These are phyloP conservation scores for Encephalitozoon intestinalis DNA, from an alignment of 371 early-diverging fungal species.

Conservation along the genomic window DNA sequence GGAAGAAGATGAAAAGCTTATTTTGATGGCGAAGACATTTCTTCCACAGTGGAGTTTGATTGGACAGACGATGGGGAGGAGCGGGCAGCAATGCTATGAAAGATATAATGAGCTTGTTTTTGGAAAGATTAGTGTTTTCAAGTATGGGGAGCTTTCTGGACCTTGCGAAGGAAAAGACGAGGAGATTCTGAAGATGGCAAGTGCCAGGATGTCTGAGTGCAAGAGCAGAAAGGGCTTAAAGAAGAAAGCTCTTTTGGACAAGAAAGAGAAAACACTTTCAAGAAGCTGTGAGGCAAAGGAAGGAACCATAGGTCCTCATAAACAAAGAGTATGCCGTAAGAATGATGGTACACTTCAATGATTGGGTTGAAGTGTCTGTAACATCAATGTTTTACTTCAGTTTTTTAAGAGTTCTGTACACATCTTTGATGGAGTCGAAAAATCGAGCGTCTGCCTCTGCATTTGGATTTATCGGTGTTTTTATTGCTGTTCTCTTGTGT, in stretches of 20 bases:
- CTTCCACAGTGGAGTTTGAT: constrained; percentile 30
- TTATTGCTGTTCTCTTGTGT: neutral
- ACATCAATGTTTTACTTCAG: neutral
- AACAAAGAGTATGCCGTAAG: no score
- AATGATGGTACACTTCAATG: no score
- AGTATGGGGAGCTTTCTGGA: constrained; percentile 15
- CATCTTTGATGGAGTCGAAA: neutral
- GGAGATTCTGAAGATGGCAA: neutral
- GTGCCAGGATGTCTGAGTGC: neutral
- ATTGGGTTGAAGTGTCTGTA: no score
- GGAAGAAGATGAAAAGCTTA: constrained; percentile 3
- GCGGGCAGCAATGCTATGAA: constrained; percentile 27
- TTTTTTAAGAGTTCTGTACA: neutral
- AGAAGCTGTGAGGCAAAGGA: neutral
- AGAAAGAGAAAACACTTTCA: neutral
- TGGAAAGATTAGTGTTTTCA: constrained; percentile 9
- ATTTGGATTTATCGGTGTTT: neutral
- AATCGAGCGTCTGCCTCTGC: neutral
- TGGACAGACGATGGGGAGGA: constrained; percentile 12
- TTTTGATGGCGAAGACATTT: neutral
- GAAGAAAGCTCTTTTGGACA: neutral
- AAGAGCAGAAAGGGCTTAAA: neutral
- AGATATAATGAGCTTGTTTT: constrained; percentile 12
- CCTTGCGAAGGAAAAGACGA: neutral
- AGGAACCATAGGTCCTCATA: no score